Conservation (phyloP, 1,284 basidiomycete genomes). For the Malassezia psittaci region DNA sequence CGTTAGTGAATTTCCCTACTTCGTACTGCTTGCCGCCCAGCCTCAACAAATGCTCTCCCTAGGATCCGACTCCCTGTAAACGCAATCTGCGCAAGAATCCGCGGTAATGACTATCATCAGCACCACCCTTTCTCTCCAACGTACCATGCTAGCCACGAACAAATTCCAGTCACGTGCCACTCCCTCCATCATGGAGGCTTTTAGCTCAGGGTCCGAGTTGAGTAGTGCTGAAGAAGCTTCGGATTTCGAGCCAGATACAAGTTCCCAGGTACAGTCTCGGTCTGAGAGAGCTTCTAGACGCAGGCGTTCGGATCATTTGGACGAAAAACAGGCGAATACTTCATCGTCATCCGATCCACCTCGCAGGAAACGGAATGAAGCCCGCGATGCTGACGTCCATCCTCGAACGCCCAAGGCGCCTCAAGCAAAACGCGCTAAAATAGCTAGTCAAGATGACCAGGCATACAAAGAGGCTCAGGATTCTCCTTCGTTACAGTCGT, state of each 20-base stretch:
- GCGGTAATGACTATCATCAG: slow-evolving; percentile 41
- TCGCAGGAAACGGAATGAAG: neutral
- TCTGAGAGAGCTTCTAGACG: neutral
- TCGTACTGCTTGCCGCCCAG: slow-evolving; percentile 79
- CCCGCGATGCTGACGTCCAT: no score
- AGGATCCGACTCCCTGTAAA: slow-evolving; percentile 71
- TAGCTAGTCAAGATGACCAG: neutral
- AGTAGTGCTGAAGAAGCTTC: slow-evolving; percentile 11
- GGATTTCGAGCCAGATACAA: neutral
- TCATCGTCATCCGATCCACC: neutral
- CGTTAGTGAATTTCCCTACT: slow-evolving; percentile 56
- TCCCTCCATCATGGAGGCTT: slow-evolving; percentile 5
- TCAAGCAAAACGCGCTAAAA: neutral
- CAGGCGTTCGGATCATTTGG: neutral
- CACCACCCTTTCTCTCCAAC: neutral
- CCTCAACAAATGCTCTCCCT: slow-evolving; percentile 81
- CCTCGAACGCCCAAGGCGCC: neutral
- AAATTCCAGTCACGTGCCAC: neutral
- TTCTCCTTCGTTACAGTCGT: neutral
- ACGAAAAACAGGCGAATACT: neutral
- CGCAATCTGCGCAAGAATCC: slow-evolving; percentile 69
- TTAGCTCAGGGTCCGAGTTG: slow-evolving; percentile 16
- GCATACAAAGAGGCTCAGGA: neutral
- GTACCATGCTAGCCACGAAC: slow-evolving; percentile 12
- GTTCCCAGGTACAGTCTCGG: no score